These are phyloP conservation scores for Clavispora phyllophila DNA, from an alignment of 805 yeast species.

Conservation along the genomic window DNA sequence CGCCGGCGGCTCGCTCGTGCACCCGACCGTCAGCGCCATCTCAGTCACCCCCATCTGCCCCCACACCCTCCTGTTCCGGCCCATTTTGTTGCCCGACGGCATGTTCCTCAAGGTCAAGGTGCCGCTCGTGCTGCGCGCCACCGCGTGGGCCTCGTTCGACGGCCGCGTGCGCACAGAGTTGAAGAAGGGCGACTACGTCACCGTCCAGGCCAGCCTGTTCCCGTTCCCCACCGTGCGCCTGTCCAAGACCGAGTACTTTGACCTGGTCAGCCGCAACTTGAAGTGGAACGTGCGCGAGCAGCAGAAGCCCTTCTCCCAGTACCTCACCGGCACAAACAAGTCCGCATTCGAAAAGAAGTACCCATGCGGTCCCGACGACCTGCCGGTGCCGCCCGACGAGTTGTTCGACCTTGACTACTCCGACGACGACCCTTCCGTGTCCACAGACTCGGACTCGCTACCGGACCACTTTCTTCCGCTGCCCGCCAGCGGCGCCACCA, in stretches of 20 bases:
- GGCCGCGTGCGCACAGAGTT: constrained; percentile 86
- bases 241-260: constrained; percentile 71
- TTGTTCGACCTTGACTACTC: constrained; percentile 34
- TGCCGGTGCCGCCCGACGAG: constrained; percentile 7
- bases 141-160: constrained; percentile 97
- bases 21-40: constrained; percentile 89
- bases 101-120: constrained; percentile 79
- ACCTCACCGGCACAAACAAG: constrained; percentile 50
- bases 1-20: constrained; percentile 94
- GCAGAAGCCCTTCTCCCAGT: constrained; percentile 73
- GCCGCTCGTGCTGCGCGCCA: constrained; percentile 71
- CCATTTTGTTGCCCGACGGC: constrained; percentile 89
- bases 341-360: constrained; percentile 25
- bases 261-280: constrained; percentile 76
- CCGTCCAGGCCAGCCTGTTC: constrained; percentile 78
- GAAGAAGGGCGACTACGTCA: constrained; percentile 76
- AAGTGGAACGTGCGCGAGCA: constrained; percentile 92
- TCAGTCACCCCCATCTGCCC: constrained; percentile 96
- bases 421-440: constrained; percentile 6
- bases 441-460: constrained; percentile 14
- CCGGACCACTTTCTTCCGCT: constrained; percentile 25
- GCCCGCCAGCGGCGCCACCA: constrained; percentile 25
- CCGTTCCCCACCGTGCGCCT: constrained; percentile 91
- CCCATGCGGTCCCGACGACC: not conserved
- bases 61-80: constrained; percentile 88